phyloP scores from a whole-genome alignment of 1,284 basidiomycete species.

The Ganoderma lingzhi region DNA sequence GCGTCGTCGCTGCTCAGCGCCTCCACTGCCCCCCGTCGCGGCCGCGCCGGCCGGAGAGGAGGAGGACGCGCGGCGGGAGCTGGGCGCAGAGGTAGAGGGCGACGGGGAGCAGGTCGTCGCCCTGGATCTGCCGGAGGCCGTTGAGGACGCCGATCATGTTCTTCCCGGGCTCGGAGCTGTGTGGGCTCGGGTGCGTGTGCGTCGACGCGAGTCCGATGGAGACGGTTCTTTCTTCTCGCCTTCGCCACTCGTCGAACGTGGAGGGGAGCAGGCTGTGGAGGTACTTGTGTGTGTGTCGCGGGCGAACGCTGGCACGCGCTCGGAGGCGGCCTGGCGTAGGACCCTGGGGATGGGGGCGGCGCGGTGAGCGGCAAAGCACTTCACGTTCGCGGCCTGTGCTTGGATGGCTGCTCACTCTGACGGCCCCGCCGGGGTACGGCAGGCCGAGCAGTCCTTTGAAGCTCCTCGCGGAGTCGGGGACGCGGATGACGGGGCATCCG shows the following conservation, averaged over 20 bases:
- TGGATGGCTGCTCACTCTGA: background rate
- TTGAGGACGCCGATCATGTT: background rate
- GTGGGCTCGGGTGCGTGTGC: background rate
- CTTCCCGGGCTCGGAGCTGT: too few species aligned
- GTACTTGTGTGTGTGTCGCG: slow-evolving; percentile 1
- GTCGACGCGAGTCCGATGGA: background rate
- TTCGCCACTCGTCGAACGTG: background rate
- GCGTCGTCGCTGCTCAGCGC: background rate
- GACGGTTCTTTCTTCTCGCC: too few species aligned
- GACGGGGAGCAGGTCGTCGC: background rate
- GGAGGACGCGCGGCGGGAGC: background rate
- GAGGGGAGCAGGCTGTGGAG: slow-evolving; percentile 1
- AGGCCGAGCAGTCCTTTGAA: slow-evolving; percentile 1
- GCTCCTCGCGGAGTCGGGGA: background rate
- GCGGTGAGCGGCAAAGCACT: background rate
- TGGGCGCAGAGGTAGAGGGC: slow-evolving; percentile 5
- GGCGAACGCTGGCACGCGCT: background rate
- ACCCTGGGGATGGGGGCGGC: background rate
- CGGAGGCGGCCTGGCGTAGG: background rate
- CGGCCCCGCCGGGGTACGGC: background rate
- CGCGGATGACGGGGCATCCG: background rate
- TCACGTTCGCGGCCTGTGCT: too few species aligned
- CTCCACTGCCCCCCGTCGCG: background rate
- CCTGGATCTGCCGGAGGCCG: background rate
- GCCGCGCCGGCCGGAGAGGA: background rate